These are phyloP conservation scores for Xylariaceae sp. DNA, from an alignment of 2,329 filamentous ascomycete species.

Conservation along the genomic window DNA sequence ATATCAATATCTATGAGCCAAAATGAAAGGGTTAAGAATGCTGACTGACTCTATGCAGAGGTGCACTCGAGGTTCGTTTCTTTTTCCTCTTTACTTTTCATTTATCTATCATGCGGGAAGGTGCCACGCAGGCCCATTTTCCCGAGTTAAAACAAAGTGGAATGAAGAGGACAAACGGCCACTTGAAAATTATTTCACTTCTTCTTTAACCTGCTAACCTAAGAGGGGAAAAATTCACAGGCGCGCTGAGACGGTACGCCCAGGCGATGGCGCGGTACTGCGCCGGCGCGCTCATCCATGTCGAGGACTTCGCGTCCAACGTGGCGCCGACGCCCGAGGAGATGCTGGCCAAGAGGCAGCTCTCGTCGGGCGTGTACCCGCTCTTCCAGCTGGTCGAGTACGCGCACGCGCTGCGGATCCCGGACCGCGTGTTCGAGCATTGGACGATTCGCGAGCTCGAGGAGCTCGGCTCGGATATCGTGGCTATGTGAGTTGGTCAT, in stretches of 20 bases:
- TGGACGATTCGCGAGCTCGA: constrained; percentile 9
- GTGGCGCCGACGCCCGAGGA: constrained; percentile 5
- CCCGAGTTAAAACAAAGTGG: too few relatives aligned
- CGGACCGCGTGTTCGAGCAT: constrained; percentile 13
- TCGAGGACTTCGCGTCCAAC: constrained; percentile 7
- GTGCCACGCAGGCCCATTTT: too few relatives aligned
- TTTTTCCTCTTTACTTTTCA: too few relatives aligned
- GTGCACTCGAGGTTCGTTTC: constrained; percentile 3
- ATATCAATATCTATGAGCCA: too few relatives aligned
- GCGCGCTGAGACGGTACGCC: constrained; percentile 5
- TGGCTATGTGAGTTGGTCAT: constrained; percentile 10
- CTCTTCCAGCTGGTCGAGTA: constrained; percentile 14
- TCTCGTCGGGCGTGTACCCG: constrained; percentile 10
- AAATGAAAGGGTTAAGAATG: too few relatives aligned
- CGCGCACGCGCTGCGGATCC: constrained; percentile 8
- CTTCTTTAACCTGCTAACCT: too few relatives aligned
- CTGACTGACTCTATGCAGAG: constrained; percentile 4
- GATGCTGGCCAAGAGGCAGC: constrained; percentile 10
- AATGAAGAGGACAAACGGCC: too few relatives aligned
- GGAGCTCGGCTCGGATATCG: constrained; percentile 7
- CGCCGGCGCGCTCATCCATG: constrained; percentile 7
- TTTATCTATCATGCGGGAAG: too few relatives aligned
- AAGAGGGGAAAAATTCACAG: too few relatives aligned
- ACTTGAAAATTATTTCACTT: neutral
- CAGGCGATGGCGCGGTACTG: constrained; percentile 11